These are phyloP conservation scores for Ascochyta viciae-villosae DNA, from an alignment of 2,329 filamentous ascomycete species.

Conservation along the genomic window DNA sequence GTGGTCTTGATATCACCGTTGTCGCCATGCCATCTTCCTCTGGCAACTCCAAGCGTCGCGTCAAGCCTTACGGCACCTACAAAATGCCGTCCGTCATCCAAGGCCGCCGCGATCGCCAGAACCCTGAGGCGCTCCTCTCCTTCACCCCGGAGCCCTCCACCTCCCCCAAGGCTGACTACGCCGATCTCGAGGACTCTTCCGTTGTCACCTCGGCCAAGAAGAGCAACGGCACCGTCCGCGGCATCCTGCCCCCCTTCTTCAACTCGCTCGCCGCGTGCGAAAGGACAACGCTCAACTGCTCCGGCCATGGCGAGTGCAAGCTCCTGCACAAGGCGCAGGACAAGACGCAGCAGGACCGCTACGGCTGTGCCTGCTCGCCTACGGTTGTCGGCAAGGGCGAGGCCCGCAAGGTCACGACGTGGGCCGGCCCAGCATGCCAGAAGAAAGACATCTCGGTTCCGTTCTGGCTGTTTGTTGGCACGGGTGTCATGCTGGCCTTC, in stretches of 20 bases:
- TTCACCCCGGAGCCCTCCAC: slow-evolving; percentile 35
- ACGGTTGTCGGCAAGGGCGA: slow-evolving; percentile 61
- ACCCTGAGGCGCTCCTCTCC: slow-evolving; percentile 42
- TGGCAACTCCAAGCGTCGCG: slow-evolving; percentile 40
- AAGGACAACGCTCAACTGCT: slow-evolving; percentile 77
- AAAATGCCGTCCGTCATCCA: slow-evolving; percentile 30
- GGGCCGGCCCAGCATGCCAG: slow-evolving; percentile 86
- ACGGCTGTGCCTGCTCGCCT: slow-evolving; percentile 75
- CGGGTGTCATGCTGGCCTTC: slow-evolving; percentile 73
- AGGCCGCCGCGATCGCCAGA: slow-evolving; percentile 35
- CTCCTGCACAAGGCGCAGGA: slow-evolving; percentile 64
- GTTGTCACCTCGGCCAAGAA: slow-evolving; percentile 30
- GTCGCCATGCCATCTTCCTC: slow-evolving; percentile 47
- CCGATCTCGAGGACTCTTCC: slow-evolving; percentile 41
- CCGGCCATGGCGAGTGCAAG: slow-evolving; percentile 78
- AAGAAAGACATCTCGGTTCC: slow-evolving; percentile 89
- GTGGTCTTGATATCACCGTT: slow-evolving; percentile 44
- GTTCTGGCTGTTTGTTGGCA: slow-evolving; percentile 85
- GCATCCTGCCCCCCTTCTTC: slow-evolving; percentile 77
- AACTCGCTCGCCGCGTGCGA: slow-evolving; percentile 71
- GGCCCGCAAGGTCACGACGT: slow-evolving; percentile 67
- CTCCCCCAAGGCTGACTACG: slow-evolving; percentile 28
- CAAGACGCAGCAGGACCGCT: slow-evolving; percentile 67
- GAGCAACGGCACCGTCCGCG: slow-evolving; percentile 49
- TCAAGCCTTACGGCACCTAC: slow-evolving; percentile 47